phyloP scores from a whole-genome alignment of 2,329 filamentous ascomycete genomes.

The Alternaria tenuissima region DNA sequence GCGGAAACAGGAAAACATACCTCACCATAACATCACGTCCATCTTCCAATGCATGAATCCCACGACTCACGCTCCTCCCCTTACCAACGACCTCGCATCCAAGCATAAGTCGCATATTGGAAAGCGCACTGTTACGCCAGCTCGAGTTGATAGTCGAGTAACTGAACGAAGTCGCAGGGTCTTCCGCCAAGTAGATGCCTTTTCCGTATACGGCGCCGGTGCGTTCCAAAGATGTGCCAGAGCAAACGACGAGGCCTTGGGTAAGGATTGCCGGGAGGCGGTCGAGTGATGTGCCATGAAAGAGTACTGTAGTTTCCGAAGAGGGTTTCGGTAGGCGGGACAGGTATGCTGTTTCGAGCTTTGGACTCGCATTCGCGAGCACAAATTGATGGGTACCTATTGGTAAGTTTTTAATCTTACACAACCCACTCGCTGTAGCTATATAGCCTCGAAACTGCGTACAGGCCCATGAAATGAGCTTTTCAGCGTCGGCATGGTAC shows the following conservation, averaged over 20 bases:
- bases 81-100: constrained; percentile 42
- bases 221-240: constrained; percentile 41
- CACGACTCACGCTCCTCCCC: constrained; percentile 20
- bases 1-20: constrained; percentile 42
- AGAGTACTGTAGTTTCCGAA: constrained; percentile 35
- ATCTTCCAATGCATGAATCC: constrained; percentile 42
- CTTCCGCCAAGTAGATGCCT: constrained; percentile 45
- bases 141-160: constrained; percentile 32
- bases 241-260: constrained; percentile 37
- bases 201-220: constrained; percentile 43
- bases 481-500: constrained; percentile 33
- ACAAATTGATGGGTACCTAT: constrained; percentile 45
- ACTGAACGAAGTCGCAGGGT: constrained; percentile 34
- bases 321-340: constrained; percentile 16
- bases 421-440: constrained; percentile 33
- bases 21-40: constrained; percentile 43
- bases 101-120: constrained; percentile 39
- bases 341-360: constrained; percentile 33
- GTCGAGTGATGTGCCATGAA: constrained; percentile 46
- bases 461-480: constrained; percentile 42
- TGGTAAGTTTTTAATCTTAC: constrained; percentile 40
- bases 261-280: constrained; percentile 44
- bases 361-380: constrained; percentile 39
- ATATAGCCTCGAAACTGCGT: constrained; percentile 42
- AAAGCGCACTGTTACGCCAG: constrained; percentile 39